Conservation (phyloP, 345 rosid species). For the Odontarrhena argentea region DNA sequence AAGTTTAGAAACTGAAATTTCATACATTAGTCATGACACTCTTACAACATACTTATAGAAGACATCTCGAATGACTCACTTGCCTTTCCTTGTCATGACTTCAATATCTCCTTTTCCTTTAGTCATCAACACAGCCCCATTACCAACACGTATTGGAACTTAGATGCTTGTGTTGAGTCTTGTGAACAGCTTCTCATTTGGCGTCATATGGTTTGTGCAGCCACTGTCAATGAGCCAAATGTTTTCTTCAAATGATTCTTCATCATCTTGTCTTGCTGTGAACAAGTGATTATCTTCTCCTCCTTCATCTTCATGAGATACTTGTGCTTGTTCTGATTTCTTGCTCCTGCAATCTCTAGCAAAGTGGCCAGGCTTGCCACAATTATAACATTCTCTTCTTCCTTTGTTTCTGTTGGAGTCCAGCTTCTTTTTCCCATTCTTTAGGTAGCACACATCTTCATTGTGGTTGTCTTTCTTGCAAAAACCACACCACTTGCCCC, state of each 20-base stretch:
- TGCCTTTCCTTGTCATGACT: background rate
- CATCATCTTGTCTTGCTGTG: background rate
- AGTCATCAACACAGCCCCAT: background rate
- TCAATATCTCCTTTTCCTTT: background rate
- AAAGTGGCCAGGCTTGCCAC: background rate
- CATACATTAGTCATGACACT: too few relatives aligned
- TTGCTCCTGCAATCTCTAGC: background rate
- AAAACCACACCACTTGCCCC: background rate
- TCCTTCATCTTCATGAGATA: background rate
- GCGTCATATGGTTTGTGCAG: background rate
- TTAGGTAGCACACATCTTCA: background rate
- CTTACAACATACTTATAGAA: too few relatives aligned
- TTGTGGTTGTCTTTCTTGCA: background rate
- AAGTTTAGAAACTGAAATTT: too few relatives aligned
- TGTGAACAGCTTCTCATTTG: background rate
- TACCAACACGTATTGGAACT: background rate
- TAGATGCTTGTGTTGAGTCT: background rate
- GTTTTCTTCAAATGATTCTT: background rate
- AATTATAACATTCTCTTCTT: background rate
- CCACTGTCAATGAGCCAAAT: constrained; percentile 9
- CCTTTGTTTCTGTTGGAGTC: background rate
- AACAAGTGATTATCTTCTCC: background rate
- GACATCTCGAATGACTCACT: too few relatives aligned
- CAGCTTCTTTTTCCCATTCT: background rate
- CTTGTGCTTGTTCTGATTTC: background rate